Evolutionary conservation across 1,284 basidiomycete species (phyloP), one percentile per base, ranked within the genome.

Genomic region (Fistulina hepatica): DNA sequence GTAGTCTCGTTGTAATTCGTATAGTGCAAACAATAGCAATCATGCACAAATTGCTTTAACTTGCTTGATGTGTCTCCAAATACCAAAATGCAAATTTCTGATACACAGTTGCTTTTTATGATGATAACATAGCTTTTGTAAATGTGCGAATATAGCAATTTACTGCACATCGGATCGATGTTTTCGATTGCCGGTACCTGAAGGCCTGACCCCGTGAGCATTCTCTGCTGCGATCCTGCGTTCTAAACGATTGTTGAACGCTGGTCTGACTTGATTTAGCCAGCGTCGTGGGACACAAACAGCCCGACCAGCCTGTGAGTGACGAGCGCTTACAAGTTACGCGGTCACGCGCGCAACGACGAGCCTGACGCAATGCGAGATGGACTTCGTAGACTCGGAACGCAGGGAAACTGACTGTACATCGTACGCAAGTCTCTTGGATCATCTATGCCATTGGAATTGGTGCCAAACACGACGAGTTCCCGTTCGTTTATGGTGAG

Each of bases 381-480:
- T 13, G 25, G 8, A n/a, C n/a, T 20, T 31, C 6, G 17, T 15
- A n/a, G n/a, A n/a, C n/a, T n/a, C n/a, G n/a, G n/a, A n/a, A 3
- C 12, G 21, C 27, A 12, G 33, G 16, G n/a, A 31, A 13, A 23
- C 8, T 8, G 12, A 21, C 11, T 9, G 28, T 16, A 5, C 45
- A n/a, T n/a, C n/a, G n/a, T n/a, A n/a, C n/a, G n/a, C n/a, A 82
- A 78, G 78, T 80, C 17, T 54, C 68, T 3, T 83, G 80, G 80
- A 80, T 82, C 37, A 61, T 72, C 2, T 82, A 84, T 48, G 76
- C 80, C 8, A 58, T 73, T 21, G 79, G 80, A 6, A 71, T 82
- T 34, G 80, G 80, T 13, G 77, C 79, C n/a, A 80, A 80, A 56
- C 60, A 66, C 26, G 65, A 76, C 38, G 79, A 82, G 38, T 64